Conservation (phyloP, 129 eudicot species). For the Tagetes patula region DNA sequence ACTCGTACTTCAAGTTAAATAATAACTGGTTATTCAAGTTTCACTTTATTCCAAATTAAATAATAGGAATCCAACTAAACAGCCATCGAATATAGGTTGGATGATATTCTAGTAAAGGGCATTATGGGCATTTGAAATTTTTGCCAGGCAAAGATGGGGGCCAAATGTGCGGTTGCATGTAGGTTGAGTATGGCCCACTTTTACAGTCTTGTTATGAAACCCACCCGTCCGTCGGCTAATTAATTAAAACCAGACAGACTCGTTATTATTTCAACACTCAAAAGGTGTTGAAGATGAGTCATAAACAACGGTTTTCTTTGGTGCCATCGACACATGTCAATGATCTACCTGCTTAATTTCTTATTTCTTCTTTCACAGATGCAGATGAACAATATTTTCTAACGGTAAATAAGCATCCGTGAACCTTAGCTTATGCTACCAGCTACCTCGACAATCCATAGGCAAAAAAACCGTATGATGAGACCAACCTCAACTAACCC, state of each 20-base stretch:
- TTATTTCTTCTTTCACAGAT: not conserved
- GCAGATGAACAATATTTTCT: not conserved
- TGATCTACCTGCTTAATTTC: not conserved
- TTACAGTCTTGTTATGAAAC: constrained; percentile 16
- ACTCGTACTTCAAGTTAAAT: too few relatives aligned
- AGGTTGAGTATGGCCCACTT: constrained; percentile 34
- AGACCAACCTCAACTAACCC: too few relatives aligned
- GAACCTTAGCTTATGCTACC: too few relatives aligned
- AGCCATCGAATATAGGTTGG: not conserved
- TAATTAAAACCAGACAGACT: not conserved
- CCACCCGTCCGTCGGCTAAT: not conserved
- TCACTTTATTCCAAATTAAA: not conserved
- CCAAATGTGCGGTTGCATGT: constrained; percentile 52
- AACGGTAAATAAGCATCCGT: too few relatives aligned
- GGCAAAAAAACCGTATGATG: too few relatives aligned
- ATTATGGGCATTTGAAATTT: not conserved
- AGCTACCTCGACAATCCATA: too few relatives aligned
- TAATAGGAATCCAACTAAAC: constrained; percentile 1
- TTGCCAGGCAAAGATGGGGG: constrained; percentile 31
- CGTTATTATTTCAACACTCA: constrained; percentile 3
- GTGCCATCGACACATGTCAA: constrained; percentile 20
- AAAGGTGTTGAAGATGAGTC: constrained; percentile 26
- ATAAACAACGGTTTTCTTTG: constrained; percentile 22
- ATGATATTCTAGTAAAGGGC: constrained; percentile 2
- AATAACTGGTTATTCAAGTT: too few relatives aligned